phyloP scores from a whole-genome alignment of 2,329 filamentous ascomycete species.

The Parascedosporium putredinis region DNA sequence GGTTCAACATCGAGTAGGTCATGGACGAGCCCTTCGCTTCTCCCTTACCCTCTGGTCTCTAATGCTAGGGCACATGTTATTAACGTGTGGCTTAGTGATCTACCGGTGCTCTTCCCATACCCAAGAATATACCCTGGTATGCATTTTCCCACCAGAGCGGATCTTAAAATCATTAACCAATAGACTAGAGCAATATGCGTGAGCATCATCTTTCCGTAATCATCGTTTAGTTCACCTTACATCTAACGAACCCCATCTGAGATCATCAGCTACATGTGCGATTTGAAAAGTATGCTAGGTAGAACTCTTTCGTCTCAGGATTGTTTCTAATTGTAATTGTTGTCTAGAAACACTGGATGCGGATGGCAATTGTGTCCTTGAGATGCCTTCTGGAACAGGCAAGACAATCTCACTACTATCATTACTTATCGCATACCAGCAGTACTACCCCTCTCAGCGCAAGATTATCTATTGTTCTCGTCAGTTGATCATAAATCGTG shows the following conservation, averaged over 20 bases:
- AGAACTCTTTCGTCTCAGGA: conserved; percentile 2
- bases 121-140: conserved; percentile 47
- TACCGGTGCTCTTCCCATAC: conserved; percentile 48
- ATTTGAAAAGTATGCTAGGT: conserved; percentile 37
- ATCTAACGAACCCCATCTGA: too few relatives aligned
- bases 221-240: too few relatives aligned
- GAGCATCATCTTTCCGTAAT: too few relatives aligned
- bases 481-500: conserved; percentile 17
- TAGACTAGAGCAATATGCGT: conserved; percentile 44
- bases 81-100: conserved; percentile 29
- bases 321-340: conserved; percentile 7
- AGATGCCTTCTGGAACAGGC: conserved; percentile 98
- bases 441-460: conserved; percentile 81
- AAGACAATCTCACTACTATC: conserved; percentile 95
- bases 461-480: conserved; percentile 99
- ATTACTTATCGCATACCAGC: conserved; percentile 92
- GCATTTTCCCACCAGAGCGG: conserved; percentile 26
- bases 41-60: too few relatives aligned
- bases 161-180: too few relatives aligned
- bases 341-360: conserved; percentile 67
- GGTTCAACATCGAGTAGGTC: conserved; percentile 40
- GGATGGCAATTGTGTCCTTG: conserved; percentile 88
- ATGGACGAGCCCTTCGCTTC: too few relatives aligned
- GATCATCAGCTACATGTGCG: conserved; percentile 42
- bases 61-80: too few relatives aligned